These are phyloP conservation scores for Nigrograna mackinnonii DNA, from an alignment of 2,329 filamentous ascomycete genomes.

Conservation along the genomic window DNA sequence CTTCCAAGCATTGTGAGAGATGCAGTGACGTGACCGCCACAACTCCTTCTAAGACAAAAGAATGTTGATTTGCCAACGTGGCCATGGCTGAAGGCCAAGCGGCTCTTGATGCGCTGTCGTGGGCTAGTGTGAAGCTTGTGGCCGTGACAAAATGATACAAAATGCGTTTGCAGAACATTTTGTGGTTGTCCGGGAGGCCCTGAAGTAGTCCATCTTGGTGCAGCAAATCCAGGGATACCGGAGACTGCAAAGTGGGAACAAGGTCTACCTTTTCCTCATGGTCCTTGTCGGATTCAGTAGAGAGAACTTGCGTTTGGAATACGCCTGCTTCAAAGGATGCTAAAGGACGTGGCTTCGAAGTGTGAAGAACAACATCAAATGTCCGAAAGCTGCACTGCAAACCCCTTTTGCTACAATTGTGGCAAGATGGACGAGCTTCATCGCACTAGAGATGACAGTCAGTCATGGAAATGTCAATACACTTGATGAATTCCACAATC, in stretches of 20 bases:
- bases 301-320: too few relatives aligned
- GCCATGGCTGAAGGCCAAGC: conserved; percentile 29
- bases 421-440: conserved; percentile 18
- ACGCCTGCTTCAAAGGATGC: too few relatives aligned
- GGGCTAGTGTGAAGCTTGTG: conserved; percentile 23
- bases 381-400: conserved; percentile 26
- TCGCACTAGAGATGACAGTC: conserved; percentile 17
- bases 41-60: conserved; percentile 47
- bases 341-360: too few relatives aligned
- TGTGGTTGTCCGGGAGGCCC: conserved; percentile 12
- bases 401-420: conserved; percentile 17
- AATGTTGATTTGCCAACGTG: conserved; percentile 37
- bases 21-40: conserved; percentile 50
- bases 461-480: not conserved
- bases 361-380: too few relatives aligned
- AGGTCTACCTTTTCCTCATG: too few relatives aligned
- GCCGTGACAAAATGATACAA: conserved; percentile 24
- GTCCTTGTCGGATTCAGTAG: too few relatives aligned
- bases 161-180: conserved; percentile 15
- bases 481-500: too few relatives aligned
- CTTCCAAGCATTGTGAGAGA: conserved; percentile 34
- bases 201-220: conserved; percentile 11
- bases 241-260: conserved; percentile 2
- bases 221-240: conserved; percentile 14
- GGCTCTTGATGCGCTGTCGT: conserved; percentile 9